Evolutionary conservation across 1,284 basidiomycete genomes (phyloP).

Genomic region (Pholiota adiposa): DNA sequence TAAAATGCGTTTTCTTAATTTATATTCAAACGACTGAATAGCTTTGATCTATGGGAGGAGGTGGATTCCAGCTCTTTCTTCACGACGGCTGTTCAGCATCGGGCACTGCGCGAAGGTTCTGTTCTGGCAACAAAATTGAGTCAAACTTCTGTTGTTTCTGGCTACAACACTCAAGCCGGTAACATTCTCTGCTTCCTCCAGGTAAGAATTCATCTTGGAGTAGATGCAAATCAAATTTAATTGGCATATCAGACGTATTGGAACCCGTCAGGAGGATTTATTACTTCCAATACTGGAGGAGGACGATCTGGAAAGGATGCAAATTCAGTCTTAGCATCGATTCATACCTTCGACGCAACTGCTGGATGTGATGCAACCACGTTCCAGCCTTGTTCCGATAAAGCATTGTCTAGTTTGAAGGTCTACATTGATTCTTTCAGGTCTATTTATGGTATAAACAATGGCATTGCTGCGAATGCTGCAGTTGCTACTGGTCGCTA

Average conservation of each 20-base stretch:
- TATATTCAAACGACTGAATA: slow-evolving; percentile 15
- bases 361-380: slow-evolving; percentile 58
- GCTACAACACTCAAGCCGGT: slow-evolving; percentile 51
- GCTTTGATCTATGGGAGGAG: slow-evolving; percentile 72
- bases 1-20: background rate
- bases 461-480: slow-evolving; percentile 41
- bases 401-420: slow-evolving; percentile 55
- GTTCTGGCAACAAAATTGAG: slow-evolving; percentile 49
- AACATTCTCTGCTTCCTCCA: slow-evolving; percentile 62
- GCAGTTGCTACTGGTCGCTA: slow-evolving; percentile 62
- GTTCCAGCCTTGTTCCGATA: slow-evolving; percentile 67
- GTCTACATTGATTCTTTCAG: slow-evolving; percentile 59
- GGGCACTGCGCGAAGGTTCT: slow-evolving; percentile 56
- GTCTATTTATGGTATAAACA: slow-evolving; percentile 53
- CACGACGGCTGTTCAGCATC: slow-evolving; percentile 61
- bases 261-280: slow-evolving; percentile 50
- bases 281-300: slow-evolving; percentile 62
- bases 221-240: background rate
- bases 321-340: slow-evolving; percentile 62
- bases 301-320: slow-evolving; percentile 65
- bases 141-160: slow-evolving; percentile 38
- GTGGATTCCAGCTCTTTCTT: slow-evolving; percentile 62
- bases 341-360: slow-evolving; percentile 58
- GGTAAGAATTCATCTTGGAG: slow-evolving; percentile 27
- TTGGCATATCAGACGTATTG: slow-evolving; percentile 58